Evolutionary conservation across 345 rosid species (phyloP).

Genomic region (Dipteronia sinensis): DNA sequence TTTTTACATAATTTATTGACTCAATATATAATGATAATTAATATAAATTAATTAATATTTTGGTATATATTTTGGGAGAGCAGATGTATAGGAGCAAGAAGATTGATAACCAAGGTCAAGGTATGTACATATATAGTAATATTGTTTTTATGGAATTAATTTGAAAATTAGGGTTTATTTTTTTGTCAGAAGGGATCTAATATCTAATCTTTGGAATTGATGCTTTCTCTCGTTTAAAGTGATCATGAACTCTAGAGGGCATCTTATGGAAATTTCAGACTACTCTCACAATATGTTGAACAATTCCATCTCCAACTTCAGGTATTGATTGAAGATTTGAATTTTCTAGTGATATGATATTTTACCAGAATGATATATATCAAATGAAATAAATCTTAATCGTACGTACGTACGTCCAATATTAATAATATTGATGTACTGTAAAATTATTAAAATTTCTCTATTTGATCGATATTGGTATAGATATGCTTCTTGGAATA

Average conservation of each 20-base stretch:
- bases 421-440: too few relatives aligned
- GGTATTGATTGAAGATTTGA: constrained; percentile 24
- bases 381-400: too few relatives aligned
- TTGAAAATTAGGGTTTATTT: constrained; percentile 13
- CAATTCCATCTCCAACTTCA: constrained; percentile 26
- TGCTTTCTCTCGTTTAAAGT: constrained; percentile 24
- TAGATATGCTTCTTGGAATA: constrained; percentile 14
- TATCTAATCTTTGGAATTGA: constrained; percentile 1
- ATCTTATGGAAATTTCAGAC: constrained; percentile 22
- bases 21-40: not conserved
- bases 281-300: constrained; percentile 33
- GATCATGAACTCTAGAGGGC: constrained; percentile 21
- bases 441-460: not conserved
- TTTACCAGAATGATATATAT: too few relatives aligned
- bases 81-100: constrained; percentile 62
- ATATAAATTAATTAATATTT: not conserved
- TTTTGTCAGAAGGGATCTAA: not conserved
- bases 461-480: not conserved
- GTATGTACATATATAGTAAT: constrained; percentile 13
- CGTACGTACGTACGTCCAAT: too few relatives aligned
- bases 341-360: too few relatives aligned
- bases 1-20: too few relatives aligned
- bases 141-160: not conserved
- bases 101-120: constrained; percentile 49
- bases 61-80: not conserved